Conservation (phyloP, 495 filamentous ascomycete species). For the Trichoderma orchidacearum region DNA sequence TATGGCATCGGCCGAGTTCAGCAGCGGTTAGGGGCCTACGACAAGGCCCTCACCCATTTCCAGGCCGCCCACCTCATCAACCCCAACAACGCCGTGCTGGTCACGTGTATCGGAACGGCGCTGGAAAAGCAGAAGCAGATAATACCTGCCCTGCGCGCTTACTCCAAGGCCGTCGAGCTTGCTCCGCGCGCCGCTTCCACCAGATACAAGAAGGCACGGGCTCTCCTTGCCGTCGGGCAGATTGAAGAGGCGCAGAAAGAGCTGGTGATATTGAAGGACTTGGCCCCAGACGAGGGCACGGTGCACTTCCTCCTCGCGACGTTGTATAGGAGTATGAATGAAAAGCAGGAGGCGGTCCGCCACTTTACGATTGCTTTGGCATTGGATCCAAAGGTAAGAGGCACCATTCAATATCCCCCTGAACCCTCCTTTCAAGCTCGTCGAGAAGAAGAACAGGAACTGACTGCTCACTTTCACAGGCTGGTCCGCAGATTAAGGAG, state of each 20-base stretch:
- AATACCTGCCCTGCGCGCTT: conserved; percentile 62
- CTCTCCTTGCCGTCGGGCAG: conserved; percentile 64
- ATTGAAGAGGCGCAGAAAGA: conserved; percentile 59
- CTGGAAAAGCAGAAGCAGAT: conserved; percentile 76
- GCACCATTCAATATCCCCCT: too few relatives aligned
- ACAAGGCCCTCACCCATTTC: conserved; percentile 84
- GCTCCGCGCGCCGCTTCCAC: conserved; percentile 71
- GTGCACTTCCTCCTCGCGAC: conserved; percentile 88
- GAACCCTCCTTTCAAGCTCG: background rate
- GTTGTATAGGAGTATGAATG: conserved; percentile 65
- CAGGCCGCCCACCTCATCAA: conserved; percentile 75
- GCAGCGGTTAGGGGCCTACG: conserved; percentile 87
- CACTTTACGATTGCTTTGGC: conserved; percentile 92
- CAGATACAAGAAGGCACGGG: conserved; percentile 84
- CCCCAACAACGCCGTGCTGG: conserved; percentile 76
- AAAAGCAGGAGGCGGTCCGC: conserved; percentile 70
- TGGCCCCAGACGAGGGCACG: conserved; percentile 88
- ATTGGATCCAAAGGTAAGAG: conserved; percentile 82
- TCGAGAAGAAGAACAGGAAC: background rate
- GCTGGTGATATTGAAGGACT: conserved; percentile 68
- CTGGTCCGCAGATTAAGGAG: conserved; percentile 80
- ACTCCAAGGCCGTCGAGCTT: conserved; percentile 63
- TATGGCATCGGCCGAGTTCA: conserved; percentile 89
- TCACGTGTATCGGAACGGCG: conserved; percentile 81
- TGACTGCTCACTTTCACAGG: conserved; percentile 37